A percentile compares a stretch with the other conserved stretches of the same genome.
Evolutionary conservation across 2,329 filamentous ascomycete species (phyloP).

Genomic region (Hymenoscyphus albidus): DNA sequence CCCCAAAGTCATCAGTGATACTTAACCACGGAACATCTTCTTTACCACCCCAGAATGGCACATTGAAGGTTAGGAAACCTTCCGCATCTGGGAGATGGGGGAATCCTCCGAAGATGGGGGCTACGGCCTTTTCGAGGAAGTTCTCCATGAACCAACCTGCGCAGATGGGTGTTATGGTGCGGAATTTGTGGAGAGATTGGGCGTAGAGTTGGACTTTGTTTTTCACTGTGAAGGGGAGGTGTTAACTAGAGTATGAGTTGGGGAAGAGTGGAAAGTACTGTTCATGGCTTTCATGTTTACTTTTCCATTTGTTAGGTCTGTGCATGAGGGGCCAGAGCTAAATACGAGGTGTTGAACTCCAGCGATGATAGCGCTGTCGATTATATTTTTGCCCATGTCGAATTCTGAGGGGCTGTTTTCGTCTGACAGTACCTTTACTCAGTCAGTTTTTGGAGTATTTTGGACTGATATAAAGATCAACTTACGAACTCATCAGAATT

Average conservation of each 20-base stretch:
- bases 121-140: not conserved
- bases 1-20: not conserved
- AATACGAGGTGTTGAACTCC: not conserved
- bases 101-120: not conserved
- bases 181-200: not conserved
- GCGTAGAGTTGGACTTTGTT: not conserved
- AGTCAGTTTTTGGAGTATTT: not conserved
- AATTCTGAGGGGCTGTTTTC: not conserved
- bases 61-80: not conserved
- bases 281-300: conserved; percentile 2
- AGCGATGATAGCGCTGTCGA: not conserved
- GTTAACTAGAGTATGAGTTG: not conserved
- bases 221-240: not conserved
- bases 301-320: not conserved
- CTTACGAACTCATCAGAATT: not conserved
- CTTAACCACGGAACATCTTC: not conserved
- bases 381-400: not conserved
- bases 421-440: not conserved
- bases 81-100: not conserved
- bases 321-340: not conserved
- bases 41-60: not conserved
- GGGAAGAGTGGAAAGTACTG: not conserved
- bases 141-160: not conserved
- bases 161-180: not conserved
- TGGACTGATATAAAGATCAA: not conserved